phyloP scores from a whole-genome alignment of 1,139 yeast genomes.

The Saccharomycopsis hybrid region DNA sequence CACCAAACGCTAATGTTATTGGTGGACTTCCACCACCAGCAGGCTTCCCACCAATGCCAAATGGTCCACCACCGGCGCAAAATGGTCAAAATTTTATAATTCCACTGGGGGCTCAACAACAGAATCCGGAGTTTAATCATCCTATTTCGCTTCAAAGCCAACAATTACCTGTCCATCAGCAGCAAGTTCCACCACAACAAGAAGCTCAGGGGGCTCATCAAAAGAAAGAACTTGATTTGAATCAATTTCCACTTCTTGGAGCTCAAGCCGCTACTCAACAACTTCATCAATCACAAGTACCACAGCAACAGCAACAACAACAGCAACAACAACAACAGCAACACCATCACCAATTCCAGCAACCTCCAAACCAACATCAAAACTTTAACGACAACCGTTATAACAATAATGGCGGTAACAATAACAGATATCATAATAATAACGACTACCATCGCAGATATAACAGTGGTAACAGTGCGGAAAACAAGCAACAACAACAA shows the following conservation, averaged over 20 bases:
- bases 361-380: constrained; percentile 9
- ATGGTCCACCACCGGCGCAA: constrained; percentile 13
- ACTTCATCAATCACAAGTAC: constrained; percentile 19
- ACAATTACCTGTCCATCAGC: constrained; percentile 19
- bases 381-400: neutral
- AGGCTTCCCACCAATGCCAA: constrained; percentile 25
- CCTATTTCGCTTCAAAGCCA: neutral
- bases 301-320: constrained; percentile 21
- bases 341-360: constrained; percentile 24
- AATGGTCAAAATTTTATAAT: constrained; percentile 5
- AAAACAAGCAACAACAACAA: constrained; percentile 26
- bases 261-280: constrained; percentile 25
- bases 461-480: constrained; percentile 23
- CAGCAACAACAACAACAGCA: constrained; percentile 29
- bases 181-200: constrained; percentile 24
- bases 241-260: constrained; percentile 48
- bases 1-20: constrained; percentile 3
- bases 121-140: neutral
- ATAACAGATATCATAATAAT: constrained; percentile 8
- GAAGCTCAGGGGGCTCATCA: constrained; percentile 18
- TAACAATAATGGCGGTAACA: neutral
- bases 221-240: constrained; percentile 33
- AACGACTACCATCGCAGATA: constrained; percentile 17
- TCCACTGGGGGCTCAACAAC: constrained; percentile 2
- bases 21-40: constrained; percentile 17